Evolutionary conservation across 768 basidiomycete species (phyloP).

Genomic region (Naganishia kalamii): DNA sequence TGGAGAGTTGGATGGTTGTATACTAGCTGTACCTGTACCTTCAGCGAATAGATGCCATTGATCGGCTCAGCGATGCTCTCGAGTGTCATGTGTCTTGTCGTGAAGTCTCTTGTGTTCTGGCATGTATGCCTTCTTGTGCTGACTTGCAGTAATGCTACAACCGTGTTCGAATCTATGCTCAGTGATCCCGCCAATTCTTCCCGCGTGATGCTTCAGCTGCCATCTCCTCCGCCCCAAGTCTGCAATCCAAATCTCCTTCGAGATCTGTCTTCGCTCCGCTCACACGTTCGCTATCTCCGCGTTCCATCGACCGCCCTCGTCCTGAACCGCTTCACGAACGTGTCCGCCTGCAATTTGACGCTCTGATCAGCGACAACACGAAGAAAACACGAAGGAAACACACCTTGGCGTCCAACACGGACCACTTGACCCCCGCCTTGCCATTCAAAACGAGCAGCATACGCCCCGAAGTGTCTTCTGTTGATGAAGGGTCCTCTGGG

Average conservation of each 20-base stretch:
- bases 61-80: too few relatives aligned
- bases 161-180: too few relatives aligned
- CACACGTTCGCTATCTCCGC: background rate
- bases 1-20: too few relatives aligned
- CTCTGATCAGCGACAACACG: background rate
- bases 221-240: background rate
- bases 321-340: slow-evolving; percentile 2
- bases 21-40: too few relatives aligned
- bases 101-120: too few relatives aligned
- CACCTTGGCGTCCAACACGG: slow-evolving; percentile 16
- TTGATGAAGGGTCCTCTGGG: background rate
- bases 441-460: slow-evolving; percentile 6
- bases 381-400: background rate
- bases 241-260: background rate
- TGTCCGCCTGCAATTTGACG: background rate
- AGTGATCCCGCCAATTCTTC: too few relatives aligned
- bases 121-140: too few relatives aligned
- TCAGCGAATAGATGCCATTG: too few relatives aligned
- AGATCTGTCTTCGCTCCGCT: background rate
- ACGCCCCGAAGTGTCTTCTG: background rate
- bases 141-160: too few relatives aligned
- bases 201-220: too few relatives aligned
- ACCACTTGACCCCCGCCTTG: background rate
- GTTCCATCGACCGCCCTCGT: background rate
- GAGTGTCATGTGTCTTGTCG: too few relatives aligned